These are phyloP conservation scores for Verticillium nubilum DNA, from an alignment of 2,329 filamentous ascomycete species.

Conservation along the genomic window DNA sequence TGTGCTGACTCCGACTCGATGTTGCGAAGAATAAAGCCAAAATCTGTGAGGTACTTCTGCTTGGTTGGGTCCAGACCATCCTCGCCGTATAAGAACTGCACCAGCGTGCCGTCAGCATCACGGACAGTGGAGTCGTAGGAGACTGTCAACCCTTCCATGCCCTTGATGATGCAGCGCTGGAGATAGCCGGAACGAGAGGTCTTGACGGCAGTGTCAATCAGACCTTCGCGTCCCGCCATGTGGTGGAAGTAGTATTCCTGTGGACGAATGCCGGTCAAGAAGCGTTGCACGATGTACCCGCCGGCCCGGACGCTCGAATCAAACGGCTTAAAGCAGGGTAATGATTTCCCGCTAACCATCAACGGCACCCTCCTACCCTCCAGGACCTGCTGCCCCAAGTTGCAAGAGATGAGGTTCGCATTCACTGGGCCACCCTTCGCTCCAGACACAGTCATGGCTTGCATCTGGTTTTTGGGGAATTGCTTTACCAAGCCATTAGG, in stretches of 20 bases:
- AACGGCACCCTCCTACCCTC: slow-evolving; percentile 91
- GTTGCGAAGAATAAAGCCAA: slow-evolving; percentile 86
- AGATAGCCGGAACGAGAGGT: slow-evolving; percentile 95
- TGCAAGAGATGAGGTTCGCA: slow-evolving; percentile 95
- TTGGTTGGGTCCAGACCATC: slow-evolving; percentile 93
- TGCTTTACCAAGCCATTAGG: slow-evolving; percentile 80
- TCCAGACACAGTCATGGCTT: slow-evolving; percentile 95
- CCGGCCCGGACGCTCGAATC: slow-evolving; percentile 86
- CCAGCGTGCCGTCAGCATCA: slow-evolving; percentile 85
- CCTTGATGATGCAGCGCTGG: slow-evolving; percentile 95
- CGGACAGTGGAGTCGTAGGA: slow-evolving; percentile 92
- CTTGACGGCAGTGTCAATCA: slow-evolving; percentile 98
- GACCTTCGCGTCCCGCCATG: slow-evolving; percentile 96
- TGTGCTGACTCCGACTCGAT: slow-evolving; percentile 73
- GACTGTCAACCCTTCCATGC: slow-evolving; percentile 90
- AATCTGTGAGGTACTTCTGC: slow-evolving; percentile 85
- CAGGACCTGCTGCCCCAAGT: slow-evolving; percentile 91
- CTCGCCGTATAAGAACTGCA: slow-evolving; percentile 96
- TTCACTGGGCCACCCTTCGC: slow-evolving; percentile 93
- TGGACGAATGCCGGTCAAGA: slow-evolving; percentile 94
- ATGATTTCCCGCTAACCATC: slow-evolving; percentile 95
- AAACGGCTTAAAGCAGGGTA: slow-evolving; percentile 90
- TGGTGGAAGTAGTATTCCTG: slow-evolving; percentile 99
- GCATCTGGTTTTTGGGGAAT: slow-evolving; percentile 98
- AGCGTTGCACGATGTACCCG: slow-evolving; percentile 91